Evolutionary conservation across 1,284 basidiomycete species (phyloP).

Genomic region (Anthracocystis panici-leucophaei): DNA sequence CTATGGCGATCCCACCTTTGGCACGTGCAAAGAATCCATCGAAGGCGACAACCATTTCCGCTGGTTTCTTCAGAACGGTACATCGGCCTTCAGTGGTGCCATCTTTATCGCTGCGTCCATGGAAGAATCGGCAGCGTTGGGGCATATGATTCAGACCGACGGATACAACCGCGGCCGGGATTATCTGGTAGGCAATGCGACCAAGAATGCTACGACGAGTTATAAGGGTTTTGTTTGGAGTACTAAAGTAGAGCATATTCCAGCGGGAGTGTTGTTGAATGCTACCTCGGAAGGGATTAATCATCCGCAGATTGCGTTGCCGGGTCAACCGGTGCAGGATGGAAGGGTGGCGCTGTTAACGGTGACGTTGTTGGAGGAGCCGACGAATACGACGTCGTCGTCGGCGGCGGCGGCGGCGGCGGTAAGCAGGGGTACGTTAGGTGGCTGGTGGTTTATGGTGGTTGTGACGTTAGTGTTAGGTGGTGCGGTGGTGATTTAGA

Average conservation of each 20-base stretch:
- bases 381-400: not conserved
- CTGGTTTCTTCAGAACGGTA: constrained; percentile 86
- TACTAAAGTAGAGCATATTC: constrained; percentile 63
- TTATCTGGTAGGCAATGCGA: constrained; percentile 74
- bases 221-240: constrained; percentile 50
- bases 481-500: not conserved
- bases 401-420: not conserved
- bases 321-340: constrained; percentile 79
- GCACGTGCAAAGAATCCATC: constrained; percentile 77
- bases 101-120: constrained; percentile 79
- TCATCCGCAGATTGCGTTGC: constrained; percentile 73
- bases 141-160: constrained; percentile 55
- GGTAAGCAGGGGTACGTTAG: not conserved
- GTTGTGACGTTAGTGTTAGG: not conserved
- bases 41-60: constrained; percentile 90
- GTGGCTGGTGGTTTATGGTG: not conserved
- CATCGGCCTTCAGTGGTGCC: constrained; percentile 77
- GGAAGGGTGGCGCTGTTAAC: constrained; percentile 86
- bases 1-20: constrained; percentile 55
- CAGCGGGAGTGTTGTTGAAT: constrained; percentile 64
- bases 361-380: constrained; percentile 71
- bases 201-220: constrained; percentile 40
- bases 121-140: constrained; percentile 51
- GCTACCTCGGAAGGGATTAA: constrained; percentile 77
- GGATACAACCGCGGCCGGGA: constrained; percentile 74